A percentile compares a stretch with the other conserved stretches of the same genome.
phyloP scores from a whole-genome alignment of 2,329 filamentous ascomycete species.

The Thielaviopsis ethacetica region DNA sequence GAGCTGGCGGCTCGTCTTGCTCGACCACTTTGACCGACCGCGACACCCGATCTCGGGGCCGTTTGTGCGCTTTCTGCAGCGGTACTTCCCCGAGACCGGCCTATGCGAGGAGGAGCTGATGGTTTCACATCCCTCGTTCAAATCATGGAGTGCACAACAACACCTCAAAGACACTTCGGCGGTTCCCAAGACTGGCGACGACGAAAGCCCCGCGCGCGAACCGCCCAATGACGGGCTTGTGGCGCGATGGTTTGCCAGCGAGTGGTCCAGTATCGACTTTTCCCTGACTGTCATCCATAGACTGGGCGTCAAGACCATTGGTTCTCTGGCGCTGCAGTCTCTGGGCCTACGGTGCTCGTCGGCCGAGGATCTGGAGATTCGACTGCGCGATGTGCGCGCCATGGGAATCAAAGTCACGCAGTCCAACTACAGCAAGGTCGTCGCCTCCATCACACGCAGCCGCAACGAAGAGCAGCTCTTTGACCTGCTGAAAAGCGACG shows the following conservation, averaged over 20 bases:
- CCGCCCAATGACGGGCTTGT: constrained; percentile 49
- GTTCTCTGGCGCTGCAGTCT: constrained; percentile 60
- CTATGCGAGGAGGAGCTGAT: constrained; percentile 24
- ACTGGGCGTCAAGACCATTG: constrained; percentile 56
- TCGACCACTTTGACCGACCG: constrained; percentile 14
- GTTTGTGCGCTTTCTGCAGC: constrained; percentile 31
- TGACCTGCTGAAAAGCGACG: constrained; percentile 30
- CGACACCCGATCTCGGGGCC: constrained; percentile 22
- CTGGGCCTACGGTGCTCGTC: constrained; percentile 41
- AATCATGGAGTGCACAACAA: background rate
- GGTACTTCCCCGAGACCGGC: constrained; percentile 27
- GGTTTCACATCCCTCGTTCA: constrained; percentile 10
- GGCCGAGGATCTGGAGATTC: background rate
- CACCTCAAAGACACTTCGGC: background rate
- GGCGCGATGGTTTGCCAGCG: constrained; percentile 63
- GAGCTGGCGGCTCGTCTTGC: constrained; percentile 30
- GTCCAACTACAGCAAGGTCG: constrained; percentile 47
- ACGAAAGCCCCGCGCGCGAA: background rate
- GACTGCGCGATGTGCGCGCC: constrained; percentile 13
- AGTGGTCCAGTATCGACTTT: constrained; percentile 54
- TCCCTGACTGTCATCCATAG: constrained; percentile 53
- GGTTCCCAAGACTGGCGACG: background rate
- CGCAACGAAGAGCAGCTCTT: constrained; percentile 34
- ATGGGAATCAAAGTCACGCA: constrained; percentile 45
- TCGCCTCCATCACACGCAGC: constrained; percentile 46